phyloP scores from a whole-genome alignment of 371 early-diverging fungal species.

The Syncephalastrum contaminatum region DNA sequence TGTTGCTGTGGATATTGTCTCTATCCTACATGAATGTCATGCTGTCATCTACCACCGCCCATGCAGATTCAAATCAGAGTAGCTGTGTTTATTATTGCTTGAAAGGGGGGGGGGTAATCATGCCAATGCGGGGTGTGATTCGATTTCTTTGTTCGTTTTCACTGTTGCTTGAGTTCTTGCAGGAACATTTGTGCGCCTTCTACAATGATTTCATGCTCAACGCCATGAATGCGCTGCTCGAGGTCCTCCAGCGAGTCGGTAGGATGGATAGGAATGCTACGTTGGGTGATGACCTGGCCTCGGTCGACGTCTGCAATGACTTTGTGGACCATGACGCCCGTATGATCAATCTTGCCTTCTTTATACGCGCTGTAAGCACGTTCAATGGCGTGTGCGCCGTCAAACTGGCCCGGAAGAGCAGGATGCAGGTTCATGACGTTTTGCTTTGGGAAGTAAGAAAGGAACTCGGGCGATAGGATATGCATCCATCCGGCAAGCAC shows the following conservation, averaged over 20 bases:
- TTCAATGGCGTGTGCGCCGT: constrained; percentile 94
- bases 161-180: constrained; percentile 16
- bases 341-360: constrained; percentile 72
- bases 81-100: no score
- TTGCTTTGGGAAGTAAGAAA: constrained; percentile 60
- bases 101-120: no score
- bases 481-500: constrained; percentile 99
- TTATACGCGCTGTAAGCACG: constrained; percentile 85
- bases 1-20: no score
- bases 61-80: no score
- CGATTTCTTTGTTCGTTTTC: constrained; percentile 4
- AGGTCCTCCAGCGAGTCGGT: constrained; percentile 79
- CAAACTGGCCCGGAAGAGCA: constrained; percentile 92
- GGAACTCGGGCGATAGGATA: constrained; percentile 84
- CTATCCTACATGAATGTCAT: no score
- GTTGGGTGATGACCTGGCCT: constrained; percentile 82
- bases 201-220: constrained; percentile 88
- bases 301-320: constrained; percentile 95
- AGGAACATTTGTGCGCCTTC: constrained; percentile 53
- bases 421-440: constrained; percentile 95
- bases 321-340: constrained; percentile 97
- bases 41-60: no score
- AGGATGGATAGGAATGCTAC: constrained; percentile 72
- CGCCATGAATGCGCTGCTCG: constrained; percentile 83
- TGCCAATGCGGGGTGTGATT: no score